These are phyloP conservation scores for Tricholoma sp. DNA, from an alignment of 768 basidiomycete species.

Conservation along the genomic window DNA sequence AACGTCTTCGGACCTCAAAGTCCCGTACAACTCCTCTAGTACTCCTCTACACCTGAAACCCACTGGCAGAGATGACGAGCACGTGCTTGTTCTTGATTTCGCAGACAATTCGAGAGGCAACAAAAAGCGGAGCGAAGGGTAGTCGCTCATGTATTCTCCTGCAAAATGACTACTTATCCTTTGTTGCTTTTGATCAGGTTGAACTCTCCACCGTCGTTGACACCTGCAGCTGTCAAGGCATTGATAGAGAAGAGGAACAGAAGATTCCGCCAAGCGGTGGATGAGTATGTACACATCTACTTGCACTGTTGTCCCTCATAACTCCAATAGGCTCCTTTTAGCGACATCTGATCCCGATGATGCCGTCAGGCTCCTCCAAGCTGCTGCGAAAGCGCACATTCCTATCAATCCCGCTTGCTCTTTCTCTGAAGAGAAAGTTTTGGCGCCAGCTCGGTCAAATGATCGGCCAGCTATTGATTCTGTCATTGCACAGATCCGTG, in stretches of 20 bases:
- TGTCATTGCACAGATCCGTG: constrained; percentile 53
- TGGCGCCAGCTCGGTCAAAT: constrained; percentile 32
- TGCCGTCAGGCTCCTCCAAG: constrained; percentile 56
- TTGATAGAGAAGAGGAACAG: constrained; percentile 69
- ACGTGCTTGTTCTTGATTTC: constrained; percentile 45
- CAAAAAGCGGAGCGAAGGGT: constrained; percentile 26
- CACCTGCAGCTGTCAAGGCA: constrained; percentile 57
- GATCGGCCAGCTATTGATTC: constrained; percentile 53
- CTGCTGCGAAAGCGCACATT: constrained; percentile 65
- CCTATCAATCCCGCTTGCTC: constrained; percentile 54
- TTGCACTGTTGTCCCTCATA: not conserved
- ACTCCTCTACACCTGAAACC: constrained; percentile 14
- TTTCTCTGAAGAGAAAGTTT: constrained; percentile 6
- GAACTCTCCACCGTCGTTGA: constrained; percentile 32
- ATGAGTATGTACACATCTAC: constrained; percentile 46
- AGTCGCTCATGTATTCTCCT: not conserved
- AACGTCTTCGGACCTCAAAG: constrained; percentile 37
- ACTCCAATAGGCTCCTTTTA: constrained; percentile 44
- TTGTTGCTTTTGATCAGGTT: constrained; percentile 5
- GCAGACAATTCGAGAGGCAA: constrained; percentile 30
- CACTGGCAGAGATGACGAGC: constrained; percentile 24
- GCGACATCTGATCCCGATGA: constrained; percentile 53
- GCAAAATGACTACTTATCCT: not conserved
- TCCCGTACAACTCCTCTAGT: constrained; percentile 19
- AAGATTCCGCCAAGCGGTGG: constrained; percentile 57